Evolutionary conservation across 257 asterid genomes (phyloP).

Genomic region (Rubia yunnanensis): DNA sequence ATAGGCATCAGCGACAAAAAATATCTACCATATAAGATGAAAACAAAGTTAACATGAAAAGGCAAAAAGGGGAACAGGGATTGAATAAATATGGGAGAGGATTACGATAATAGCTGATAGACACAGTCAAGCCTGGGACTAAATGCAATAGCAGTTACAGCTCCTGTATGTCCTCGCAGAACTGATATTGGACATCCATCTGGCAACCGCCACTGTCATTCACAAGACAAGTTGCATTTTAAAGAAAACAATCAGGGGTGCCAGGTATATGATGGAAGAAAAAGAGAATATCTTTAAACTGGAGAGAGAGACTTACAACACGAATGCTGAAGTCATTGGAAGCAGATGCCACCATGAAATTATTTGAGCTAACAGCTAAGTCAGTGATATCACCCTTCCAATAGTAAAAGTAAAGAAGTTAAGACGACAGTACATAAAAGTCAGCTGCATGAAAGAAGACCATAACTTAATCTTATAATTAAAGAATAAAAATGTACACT

Average conservation of each 20-base stretch:
- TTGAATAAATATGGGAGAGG: conserved; percentile 16
- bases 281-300: neutral
- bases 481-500: neutral
- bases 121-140: conserved; percentile 60
- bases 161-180: conserved; percentile 91
- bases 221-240: conserved; percentile 9
- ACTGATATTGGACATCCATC: conserved; percentile 89
- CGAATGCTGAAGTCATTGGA: conserved; percentile 95
- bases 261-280: conserved; percentile 13
- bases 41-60: conserved; percentile 3
- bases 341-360: conserved; percentile 82
- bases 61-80: conserved; percentile 5
- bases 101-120: conserved; percentile 92
- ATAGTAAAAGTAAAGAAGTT: conserved; percentile 6
- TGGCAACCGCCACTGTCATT: conserved; percentile 88
- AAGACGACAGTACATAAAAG: neutral
- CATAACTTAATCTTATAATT: neutral
- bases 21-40: neutral
- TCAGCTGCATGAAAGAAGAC: neutral
- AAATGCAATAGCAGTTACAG: conserved; percentile 93
- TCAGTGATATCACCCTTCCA: conserved; percentile 95
- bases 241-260: conserved; percentile 2
- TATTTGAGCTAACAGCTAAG: conserved; percentile 84
- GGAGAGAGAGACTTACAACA: conserved; percentile 59
- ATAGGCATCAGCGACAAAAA: neutral